Percentiles rank a stretch among this genome's conserved stretches.
phyloP scores from a whole-genome alignment of 306 rosid species.

The Dryas drummondii region DNA sequence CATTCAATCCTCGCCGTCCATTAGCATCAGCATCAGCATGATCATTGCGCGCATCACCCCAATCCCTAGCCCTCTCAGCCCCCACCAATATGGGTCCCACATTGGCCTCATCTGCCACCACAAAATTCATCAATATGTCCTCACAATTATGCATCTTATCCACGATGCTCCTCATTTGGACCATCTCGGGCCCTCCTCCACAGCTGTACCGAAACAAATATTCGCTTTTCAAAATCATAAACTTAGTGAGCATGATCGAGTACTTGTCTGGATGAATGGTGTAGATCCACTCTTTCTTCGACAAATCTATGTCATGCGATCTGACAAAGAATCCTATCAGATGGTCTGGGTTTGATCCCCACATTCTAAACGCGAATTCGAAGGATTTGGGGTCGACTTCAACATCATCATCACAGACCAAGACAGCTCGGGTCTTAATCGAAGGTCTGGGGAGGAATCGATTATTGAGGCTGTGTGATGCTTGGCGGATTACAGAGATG shows the following conservation, averaged over 20 bases:
- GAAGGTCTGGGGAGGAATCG: constrained; percentile 67
- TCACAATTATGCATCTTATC: constrained; percentile 68
- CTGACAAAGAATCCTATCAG: constrained; percentile 73
- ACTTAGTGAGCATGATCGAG: constrained; percentile 81
- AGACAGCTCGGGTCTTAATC: constrained; percentile 57
- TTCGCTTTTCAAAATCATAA: constrained; percentile 50
- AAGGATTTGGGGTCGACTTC: constrained; percentile 55
- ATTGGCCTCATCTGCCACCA: constrained; percentile 54
- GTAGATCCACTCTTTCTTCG: constrained; percentile 70
- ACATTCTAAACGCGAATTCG: constrained; percentile 59
- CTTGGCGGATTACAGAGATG: constrained; percentile 48
- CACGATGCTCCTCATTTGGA: constrained; percentile 49
- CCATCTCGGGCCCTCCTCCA: constrained; percentile 49
- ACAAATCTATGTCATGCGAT: constrained; percentile 69
- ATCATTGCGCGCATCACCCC: constrained; percentile 73
- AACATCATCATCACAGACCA: constrained; percentile 87
- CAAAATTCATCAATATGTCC: constrained; percentile 81
- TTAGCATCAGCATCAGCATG: constrained; percentile 21
- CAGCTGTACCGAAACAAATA: constrained; percentile 64
- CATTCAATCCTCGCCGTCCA: constrained; percentile 31
- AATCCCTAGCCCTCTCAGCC: constrained; percentile 63
- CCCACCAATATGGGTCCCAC: constrained; percentile 72
- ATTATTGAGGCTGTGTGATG: constrained; percentile 59
- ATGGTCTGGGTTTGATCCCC: constrained; percentile 50
- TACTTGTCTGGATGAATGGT: constrained; percentile 75